Evolutionary conservation across 169 alveolate genomes (phyloP), one percentile per base, ranked within the genome.

Genomic region (Plasmodium gallinaceum): DNA sequence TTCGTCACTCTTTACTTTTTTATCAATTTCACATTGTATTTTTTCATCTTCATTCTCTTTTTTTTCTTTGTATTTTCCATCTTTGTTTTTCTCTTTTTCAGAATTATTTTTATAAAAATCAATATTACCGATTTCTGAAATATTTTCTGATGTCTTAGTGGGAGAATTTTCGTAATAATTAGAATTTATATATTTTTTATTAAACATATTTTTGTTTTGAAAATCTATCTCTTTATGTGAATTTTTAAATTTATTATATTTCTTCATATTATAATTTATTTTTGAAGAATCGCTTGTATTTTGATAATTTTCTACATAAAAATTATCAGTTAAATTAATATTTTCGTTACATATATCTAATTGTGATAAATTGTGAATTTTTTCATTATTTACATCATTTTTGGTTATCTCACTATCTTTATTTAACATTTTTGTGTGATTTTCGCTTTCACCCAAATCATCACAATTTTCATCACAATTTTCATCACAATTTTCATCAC

Each of bases 101-200:
- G n/a, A 57, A 57, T 58, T 18, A 61, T 74, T 74, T 39, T 60
- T 39, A 20, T 9, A 64, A 24, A 48, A 24, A n/a, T 71, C 73
- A 12, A 74, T 45, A 24, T 12, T 20, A 32, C 12, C 26, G 43
- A 45, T 54, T 43, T 69, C 88, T 14, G 75, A 60, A 62, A 75
- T 43, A 18, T 48, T 64, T n/a, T 75, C 72, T 10, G 88, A 74
- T 61, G 60, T 75, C 22, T 75, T 48, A 8, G 88, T 61, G 52
- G 69, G 61, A 39, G 88, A 26, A 26, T 61, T 22, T 2, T 62
- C 88, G 43, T 22, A 60, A 51, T 58, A 48, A 37, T 60, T 58
- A 18, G 73, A 74, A 60, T 74, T 74, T 22, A 52, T n/a, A 16
- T 32, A 60, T 22, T 74, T 42, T 16, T 74, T 60, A 22, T 74